These are phyloP conservation scores for Pleurotus salmoneostramineus DNA, from an alignment of 768 basidiomycete genomes.

Conservation along the genomic window DNA sequence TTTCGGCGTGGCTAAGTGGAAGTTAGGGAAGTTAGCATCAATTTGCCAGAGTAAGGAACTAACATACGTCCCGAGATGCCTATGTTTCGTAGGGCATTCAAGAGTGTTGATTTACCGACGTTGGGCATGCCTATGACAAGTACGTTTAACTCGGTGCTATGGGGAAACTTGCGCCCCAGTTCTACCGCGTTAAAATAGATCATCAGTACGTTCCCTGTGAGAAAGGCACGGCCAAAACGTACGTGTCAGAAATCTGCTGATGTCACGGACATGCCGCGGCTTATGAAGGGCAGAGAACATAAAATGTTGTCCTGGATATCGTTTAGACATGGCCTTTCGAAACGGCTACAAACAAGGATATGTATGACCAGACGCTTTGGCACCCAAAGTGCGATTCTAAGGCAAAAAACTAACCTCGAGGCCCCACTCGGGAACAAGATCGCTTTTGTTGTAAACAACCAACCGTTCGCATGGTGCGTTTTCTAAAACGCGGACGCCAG, in stretches of 20 bases:
- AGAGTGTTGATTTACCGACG: constrained; percentile 92
- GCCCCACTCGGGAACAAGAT: constrained; percentile 86
- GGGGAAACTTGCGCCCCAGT: constrained; percentile 64
- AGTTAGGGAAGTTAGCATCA: constrained; percentile 6
- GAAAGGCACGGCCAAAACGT: constrained; percentile 31
- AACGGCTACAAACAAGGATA: constrained; percentile 51
- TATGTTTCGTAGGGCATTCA: constrained; percentile 85
- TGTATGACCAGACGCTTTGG: no score
- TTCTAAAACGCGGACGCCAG: constrained; percentile 26
- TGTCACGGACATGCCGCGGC: constrained; percentile 55
- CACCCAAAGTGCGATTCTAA: neutral
- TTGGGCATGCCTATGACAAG: constrained; percentile 99
- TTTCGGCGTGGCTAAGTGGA: constrained; percentile 66
- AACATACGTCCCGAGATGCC: constrained; percentile 84
- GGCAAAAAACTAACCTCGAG: constrained; percentile 57
- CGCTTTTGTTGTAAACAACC: constrained; percentile 90
- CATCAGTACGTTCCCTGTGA: constrained; percentile 6
- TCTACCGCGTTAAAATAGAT: constrained; percentile 32
- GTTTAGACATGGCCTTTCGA: constrained; percentile 61
- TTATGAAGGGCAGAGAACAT: constrained; percentile 74
- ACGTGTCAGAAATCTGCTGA: constrained; percentile 73
- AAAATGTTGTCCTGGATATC: constrained; percentile 65
- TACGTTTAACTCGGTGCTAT: constrained; percentile 78
- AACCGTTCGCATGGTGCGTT: constrained; percentile 70
- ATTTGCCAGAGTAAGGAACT: constrained; percentile 7